phyloP scores from a whole-genome alignment of 441 rosid genomes.

The Daphne laureola region DNA sequence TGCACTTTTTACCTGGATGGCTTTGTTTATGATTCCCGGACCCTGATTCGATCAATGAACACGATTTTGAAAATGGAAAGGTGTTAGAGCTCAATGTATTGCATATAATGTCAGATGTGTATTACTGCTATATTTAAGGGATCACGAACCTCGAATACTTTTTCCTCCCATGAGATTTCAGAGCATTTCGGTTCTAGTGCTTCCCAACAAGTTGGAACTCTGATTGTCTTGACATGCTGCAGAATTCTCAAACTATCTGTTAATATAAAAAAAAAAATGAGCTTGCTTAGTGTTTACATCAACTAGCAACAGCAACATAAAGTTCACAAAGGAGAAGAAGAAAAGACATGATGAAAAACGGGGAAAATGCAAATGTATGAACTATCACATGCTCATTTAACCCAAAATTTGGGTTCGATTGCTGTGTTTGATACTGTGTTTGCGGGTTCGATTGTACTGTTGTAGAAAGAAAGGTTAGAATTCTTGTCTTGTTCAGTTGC shows the following conservation, averaged over 20 bases:
- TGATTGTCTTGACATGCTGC: constrained; percentile 67
- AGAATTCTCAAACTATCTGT: constrained; percentile 78
- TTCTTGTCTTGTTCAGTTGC: no score
- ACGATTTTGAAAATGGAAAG: not conserved
- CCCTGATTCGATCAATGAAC: constrained; percentile 25
- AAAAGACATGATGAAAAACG: not conserved
- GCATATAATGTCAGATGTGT: not conserved
- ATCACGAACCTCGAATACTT: constrained; percentile 41
- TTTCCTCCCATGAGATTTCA: constrained; percentile 64
- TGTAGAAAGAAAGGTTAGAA: no score
- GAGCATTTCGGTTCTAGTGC: constrained; percentile 30
- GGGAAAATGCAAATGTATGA: not conserved
- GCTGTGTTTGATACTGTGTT: no score
- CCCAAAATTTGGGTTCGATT: not conserved
- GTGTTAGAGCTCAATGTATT: not conserved
- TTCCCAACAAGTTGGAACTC: constrained; percentile 53
- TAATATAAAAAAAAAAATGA: constrained; percentile 7
- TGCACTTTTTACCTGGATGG: constrained; percentile 47
- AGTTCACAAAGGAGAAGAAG: not conserved
- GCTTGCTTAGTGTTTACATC: not conserved
- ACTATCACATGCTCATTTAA: not conserved
- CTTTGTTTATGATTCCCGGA: constrained; percentile 58
- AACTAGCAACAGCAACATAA: not conserved
- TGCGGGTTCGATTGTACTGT: no score
- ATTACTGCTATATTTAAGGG: not conserved